phyloP scores from a whole-genome alignment of 2,329 filamentous ascomycete species.

The Penicillium sp. region DNA sequence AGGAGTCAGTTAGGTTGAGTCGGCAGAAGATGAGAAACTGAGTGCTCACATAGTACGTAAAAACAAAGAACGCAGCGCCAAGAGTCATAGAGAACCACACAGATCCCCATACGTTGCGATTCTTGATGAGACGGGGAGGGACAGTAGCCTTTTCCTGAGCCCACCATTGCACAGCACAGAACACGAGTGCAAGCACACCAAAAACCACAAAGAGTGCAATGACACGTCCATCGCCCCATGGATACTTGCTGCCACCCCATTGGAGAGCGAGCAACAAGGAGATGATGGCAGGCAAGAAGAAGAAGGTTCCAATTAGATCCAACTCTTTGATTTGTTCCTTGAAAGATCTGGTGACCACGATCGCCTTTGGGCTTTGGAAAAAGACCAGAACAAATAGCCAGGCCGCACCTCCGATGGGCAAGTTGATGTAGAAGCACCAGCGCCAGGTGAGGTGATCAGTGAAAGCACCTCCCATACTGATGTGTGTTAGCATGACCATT shows the following conservation, averaged over 20 bases:
- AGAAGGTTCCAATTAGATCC: slow-evolving; percentile 46
- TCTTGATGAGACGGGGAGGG: slow-evolving; percentile 46
- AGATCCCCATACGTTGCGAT: slow-evolving; percentile 46
- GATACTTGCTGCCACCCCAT: slow-evolving; percentile 47
- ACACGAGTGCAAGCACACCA: slow-evolving; percentile 50
- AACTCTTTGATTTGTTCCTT: slow-evolving; percentile 36
- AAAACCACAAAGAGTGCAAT: slow-evolving; percentile 55
- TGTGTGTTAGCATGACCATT: background rate
- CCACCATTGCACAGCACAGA: slow-evolving; percentile 40
- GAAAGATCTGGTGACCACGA: slow-evolving; percentile 27
- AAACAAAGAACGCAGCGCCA: slow-evolving; percentile 47
- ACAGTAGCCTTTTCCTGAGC: slow-evolving; percentile 47
- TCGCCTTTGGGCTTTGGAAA: slow-evolving; percentile 28
- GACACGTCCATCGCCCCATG: slow-evolving; percentile 49
- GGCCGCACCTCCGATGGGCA: slow-evolving; percentile 38
- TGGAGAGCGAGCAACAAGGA: slow-evolving; percentile 54
- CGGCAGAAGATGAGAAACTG: background rate
- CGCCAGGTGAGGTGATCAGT: slow-evolving; percentile 46
- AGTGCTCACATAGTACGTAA: slow-evolving; percentile 46
- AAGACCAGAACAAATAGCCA: slow-evolving; percentile 36
- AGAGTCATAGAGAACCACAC: slow-evolving; percentile 46
- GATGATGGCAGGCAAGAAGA: slow-evolving; percentile 50
- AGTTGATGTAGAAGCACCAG: slow-evolving; percentile 49
- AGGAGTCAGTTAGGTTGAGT: background rate
- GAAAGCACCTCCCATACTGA: slow-evolving; percentile 47